A percentile compares a stretch with the other conserved stretches of the same genome.
These are phyloP conservation scores for Fusarium continuum DNA, from an alignment of 2,329 filamentous ascomycete genomes.

Conservation along the genomic window DNA sequence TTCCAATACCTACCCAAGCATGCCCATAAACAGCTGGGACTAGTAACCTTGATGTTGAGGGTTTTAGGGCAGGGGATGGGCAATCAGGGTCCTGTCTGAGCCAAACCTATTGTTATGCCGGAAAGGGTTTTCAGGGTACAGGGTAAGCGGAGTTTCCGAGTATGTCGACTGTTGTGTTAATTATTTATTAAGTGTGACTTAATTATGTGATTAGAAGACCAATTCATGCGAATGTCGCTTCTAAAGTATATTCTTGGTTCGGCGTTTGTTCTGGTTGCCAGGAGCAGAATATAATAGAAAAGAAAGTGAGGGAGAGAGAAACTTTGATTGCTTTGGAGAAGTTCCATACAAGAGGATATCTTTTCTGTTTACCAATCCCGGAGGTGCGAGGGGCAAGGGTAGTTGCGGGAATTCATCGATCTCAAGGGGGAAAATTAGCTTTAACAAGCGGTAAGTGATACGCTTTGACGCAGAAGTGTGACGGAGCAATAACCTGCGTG, in stretches of 20 bases:
- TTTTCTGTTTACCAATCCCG: not conserved
- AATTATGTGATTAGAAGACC: too few species aligned
- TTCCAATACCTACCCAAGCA: not conserved
- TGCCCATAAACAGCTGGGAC: conserved; percentile 9
- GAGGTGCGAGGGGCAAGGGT: not conserved
- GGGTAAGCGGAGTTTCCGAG: conserved; percentile 11
- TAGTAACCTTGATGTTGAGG: conserved; percentile 9
- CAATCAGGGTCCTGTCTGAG: conserved; percentile 18
- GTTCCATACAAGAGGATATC: not conserved
- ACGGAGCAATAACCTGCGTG: not conserved
- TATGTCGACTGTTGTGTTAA: not conserved
- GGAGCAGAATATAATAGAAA: too few species aligned
- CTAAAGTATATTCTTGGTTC: conserved; percentile 1
- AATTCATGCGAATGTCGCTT: too few species aligned
- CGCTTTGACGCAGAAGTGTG: conserved; percentile 8
- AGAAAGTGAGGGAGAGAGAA: too few species aligned
- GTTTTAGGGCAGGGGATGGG: conserved; percentile 24
- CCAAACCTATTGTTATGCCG: conserved; percentile 29
- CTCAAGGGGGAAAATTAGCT: not conserved
- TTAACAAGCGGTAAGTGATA: not conserved
- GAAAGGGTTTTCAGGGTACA: conserved; percentile 5
- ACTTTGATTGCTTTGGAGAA: not conserved
- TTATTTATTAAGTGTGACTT: not conserved
- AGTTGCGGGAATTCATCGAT: not conserved
- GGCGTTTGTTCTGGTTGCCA: too few species aligned